Conservation (phyloP, 2,329 filamentous ascomycete species). For the Diaporthe longicolla region DNA sequence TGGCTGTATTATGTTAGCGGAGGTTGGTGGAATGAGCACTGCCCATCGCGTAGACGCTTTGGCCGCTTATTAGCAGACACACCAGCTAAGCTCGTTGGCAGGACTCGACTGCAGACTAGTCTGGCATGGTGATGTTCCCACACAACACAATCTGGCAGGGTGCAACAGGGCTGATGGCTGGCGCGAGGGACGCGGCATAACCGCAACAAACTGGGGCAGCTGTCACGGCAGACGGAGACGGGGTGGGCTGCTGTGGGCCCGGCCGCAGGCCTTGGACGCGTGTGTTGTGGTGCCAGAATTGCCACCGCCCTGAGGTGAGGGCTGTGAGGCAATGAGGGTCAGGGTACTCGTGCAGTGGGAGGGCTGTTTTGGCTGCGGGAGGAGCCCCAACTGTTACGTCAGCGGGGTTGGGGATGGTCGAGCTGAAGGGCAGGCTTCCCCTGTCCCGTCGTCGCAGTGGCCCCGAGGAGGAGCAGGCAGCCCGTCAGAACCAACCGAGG, state of each 20-base stretch:
- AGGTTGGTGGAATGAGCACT: neutral
- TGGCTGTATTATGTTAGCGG: too few relatives aligned
- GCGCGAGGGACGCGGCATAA: neutral
- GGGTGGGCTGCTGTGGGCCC: constrained; percentile 22
- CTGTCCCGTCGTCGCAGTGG: neutral
- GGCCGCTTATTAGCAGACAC: neutral
- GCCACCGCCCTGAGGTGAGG: neutral
- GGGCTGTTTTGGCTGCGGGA: constrained; percentile 1
- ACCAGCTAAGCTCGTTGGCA: neutral
- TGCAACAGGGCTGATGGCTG: constrained; percentile 8
- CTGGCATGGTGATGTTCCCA: constrained; percentile 5
- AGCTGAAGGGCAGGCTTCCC: too few relatives aligned
- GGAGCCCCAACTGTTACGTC: constrained; percentile 28
- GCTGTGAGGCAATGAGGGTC: too few relatives aligned
- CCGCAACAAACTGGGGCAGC: constrained; percentile 10
- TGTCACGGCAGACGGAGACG: constrained; percentile 24
- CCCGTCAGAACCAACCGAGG: neutral
- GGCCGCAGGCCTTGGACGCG: constrained; percentile 21
- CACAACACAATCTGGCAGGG: constrained; percentile 13
- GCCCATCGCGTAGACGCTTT: neutral
- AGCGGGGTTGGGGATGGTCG: constrained; percentile 24
- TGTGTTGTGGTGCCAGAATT: constrained; percentile 22
- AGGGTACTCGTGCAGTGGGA: too few relatives aligned
- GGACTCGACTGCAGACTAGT: neutral
- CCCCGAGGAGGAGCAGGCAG: constrained; percentile 6